phyloP scores from a whole-genome alignment of 345 rosid genomes.

The Eucalyptus tenuipes region DNA sequence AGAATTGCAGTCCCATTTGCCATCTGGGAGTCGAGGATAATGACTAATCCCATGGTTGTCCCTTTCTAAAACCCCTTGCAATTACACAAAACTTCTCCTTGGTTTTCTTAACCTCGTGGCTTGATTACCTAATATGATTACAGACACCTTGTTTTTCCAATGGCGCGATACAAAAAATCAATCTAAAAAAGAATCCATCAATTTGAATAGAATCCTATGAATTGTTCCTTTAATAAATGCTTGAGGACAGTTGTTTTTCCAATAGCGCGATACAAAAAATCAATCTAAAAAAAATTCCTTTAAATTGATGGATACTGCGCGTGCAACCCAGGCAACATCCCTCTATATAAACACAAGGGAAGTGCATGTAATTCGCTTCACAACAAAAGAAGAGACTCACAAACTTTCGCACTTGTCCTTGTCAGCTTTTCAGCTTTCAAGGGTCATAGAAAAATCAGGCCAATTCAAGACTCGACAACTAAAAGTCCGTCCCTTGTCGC shows the following conservation, averaged over 20 bases:
- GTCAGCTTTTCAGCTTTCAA: not conserved
- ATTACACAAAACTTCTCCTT: not conserved
- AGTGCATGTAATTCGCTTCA: not conserved
- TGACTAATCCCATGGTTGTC: not conserved
- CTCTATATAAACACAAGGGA: not conserved
- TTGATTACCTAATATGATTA: not conserved
- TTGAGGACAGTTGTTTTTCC: not conserved
- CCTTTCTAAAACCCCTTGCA: not conserved
- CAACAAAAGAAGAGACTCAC: not conserved
- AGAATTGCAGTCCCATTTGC: not conserved
- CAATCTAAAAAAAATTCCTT: not conserved
- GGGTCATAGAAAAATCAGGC: not conserved
- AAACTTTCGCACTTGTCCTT: accelerated
- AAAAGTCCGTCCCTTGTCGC: accelerated
- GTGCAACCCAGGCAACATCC: not conserved
- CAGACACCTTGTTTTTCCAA: not conserved
- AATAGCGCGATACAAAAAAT: too few species aligned
- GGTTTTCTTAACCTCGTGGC: not conserved
- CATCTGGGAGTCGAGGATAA: not conserved
- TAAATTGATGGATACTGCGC: not conserved
- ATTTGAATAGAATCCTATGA: not conserved
- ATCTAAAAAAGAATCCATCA: not conserved
- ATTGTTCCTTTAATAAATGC: too few species aligned
- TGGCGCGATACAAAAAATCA: not conserved
- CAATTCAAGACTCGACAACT: not conserved